These are phyloP conservation scores for Diaporthe sp. DNA, from an alignment of 2,329 filamentous ascomycete genomes.

Conservation along the genomic window DNA sequence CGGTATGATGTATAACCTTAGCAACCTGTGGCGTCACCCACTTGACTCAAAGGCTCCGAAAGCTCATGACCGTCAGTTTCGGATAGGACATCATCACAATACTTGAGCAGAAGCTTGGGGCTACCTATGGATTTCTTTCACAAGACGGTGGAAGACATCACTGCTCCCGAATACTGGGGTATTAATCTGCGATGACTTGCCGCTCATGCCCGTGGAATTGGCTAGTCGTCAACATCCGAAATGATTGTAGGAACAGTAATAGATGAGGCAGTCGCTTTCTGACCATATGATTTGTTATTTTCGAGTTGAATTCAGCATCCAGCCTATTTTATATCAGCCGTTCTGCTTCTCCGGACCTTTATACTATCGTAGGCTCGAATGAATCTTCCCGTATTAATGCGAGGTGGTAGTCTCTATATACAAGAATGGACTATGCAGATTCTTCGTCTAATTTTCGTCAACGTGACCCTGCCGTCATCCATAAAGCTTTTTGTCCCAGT, in stretches of 20 bases:
- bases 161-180: neutral
- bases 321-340: slow-evolving; percentile 1
- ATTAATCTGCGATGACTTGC: neutral
- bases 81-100: neutral
- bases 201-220: neutral
- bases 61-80: neutral
- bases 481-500: slow-evolving; percentile 34
- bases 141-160: neutral
- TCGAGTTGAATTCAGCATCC: neutral
- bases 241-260: too few species aligned
- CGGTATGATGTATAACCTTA: neutral
- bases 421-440: slow-evolving; percentile 38
- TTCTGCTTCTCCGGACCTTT: slow-evolving; percentile 1
- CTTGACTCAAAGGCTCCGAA: too few species aligned
- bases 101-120: neutral
- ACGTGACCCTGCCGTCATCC: slow-evolving; percentile 38
- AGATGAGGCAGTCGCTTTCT: neutral
- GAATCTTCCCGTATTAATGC: slow-evolving; percentile 28
- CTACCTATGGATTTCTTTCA: neutral
- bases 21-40: neutral
- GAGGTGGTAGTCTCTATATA: slow-evolving; percentile 37
- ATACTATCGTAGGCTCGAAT: neutral
- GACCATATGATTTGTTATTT: neutral
- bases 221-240: neutral
- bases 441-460: slow-evolving; percentile 30